Evolutionary conservation across 2,329 filamentous ascomycete species (phyloP).

Genomic region (Fusarium albosuccineum): DNA sequence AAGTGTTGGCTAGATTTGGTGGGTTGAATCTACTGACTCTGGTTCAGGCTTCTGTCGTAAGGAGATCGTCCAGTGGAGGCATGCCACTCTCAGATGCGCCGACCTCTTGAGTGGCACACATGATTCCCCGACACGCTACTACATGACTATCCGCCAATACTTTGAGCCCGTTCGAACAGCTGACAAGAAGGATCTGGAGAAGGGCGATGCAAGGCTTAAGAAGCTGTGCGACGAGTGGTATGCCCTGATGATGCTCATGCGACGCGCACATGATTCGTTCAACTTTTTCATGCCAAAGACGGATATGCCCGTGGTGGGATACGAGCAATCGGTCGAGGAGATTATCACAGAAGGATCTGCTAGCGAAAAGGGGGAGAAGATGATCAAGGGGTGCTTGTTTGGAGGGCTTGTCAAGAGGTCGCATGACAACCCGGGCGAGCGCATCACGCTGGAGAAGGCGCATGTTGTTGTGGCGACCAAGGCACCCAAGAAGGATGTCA

Average conservation of each 20-base stretch:
- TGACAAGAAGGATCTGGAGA: not conserved
- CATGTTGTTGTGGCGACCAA: not conserved
- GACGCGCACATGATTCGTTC: not conserved
- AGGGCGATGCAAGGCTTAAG: not conserved
- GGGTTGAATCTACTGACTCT: not conserved
- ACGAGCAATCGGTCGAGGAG: not conserved
- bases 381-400: not conserved
- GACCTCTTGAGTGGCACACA: not conserved
- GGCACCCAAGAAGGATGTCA: too few species aligned
- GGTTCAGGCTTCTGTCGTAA: not conserved
- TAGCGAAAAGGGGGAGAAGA: not conserved
- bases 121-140: too few species aligned
- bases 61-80: not conserved
- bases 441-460: not conserved
- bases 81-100: not conserved
- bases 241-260: not conserved
- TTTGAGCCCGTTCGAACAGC: too few species aligned
- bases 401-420: not conserved
- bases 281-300: not conserved
- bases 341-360: too few species aligned
- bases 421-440: not conserved
- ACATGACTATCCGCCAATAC: too few species aligned
- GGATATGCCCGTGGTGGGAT: not conserved
- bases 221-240: not conserved
- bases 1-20: not conserved